Evolutionary conservation across 768 basidiomycete species (phyloP).

Genomic region (Heimioporus sp.): DNA sequence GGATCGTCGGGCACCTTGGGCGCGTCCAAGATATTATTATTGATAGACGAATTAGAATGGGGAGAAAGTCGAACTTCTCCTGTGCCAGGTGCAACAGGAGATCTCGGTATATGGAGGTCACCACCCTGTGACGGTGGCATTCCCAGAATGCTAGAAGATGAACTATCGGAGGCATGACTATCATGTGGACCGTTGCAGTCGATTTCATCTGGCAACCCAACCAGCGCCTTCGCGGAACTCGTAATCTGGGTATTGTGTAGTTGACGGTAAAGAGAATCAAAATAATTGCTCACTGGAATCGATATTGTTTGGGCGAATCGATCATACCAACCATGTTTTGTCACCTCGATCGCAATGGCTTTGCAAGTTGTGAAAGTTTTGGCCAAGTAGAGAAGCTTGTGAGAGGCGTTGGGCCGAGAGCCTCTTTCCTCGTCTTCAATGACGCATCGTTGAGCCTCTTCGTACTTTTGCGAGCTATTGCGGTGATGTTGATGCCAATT

Average conservation of each 20-base stretch:
- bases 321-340: slow-evolving; percentile 67
- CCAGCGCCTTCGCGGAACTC: slow-evolving; percentile 9
- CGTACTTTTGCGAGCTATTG: slow-evolving; percentile 14
- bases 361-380: slow-evolving; percentile 46
- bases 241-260: slow-evolving; percentile 16
- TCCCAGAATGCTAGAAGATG: neutral
- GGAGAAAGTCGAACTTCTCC: too few species aligned
- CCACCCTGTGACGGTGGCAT: neutral
- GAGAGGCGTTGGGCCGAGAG: slow-evolving; percentile 26
- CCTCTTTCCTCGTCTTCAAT: slow-evolving; percentile 39
- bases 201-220: slow-evolving; percentile 9
- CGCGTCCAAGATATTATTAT: neutral
- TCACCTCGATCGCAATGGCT: slow-evolving; percentile 40
- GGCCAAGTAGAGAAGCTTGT: slow-evolving; percentile 47
- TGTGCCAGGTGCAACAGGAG: neutral
- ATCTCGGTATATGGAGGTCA: neutral
- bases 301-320: slow-evolving; percentile 18
- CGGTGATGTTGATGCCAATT: slow-evolving; percentile 38
- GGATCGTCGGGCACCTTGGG: neutral
- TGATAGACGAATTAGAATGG: too few species aligned
- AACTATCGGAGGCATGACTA: neutral
- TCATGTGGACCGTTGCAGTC: slow-evolving; percentile 5
- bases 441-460: slow-evolving; percentile 6
- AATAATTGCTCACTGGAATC: slow-evolving; percentile 23
- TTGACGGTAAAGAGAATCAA: neutral